These are phyloP conservation scores for Arthrobotrys musiformis DNA, from an alignment of 2,329 filamentous ascomycete genomes.

Conservation along the genomic window DNA sequence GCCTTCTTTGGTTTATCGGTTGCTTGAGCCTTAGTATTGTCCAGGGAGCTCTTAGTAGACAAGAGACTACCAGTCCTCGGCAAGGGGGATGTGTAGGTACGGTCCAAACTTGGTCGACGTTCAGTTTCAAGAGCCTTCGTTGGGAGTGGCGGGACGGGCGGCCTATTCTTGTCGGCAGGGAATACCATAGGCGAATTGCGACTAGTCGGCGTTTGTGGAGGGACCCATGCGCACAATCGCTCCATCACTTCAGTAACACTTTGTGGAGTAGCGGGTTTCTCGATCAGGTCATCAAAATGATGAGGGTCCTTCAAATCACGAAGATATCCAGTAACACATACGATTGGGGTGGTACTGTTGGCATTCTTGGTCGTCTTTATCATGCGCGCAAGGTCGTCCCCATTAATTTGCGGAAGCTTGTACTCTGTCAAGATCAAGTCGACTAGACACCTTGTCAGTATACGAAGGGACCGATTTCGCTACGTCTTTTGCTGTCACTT, in stretches of 20 bases:
- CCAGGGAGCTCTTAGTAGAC: constrained; percentile 35
- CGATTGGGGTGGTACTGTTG: constrained; percentile 93
- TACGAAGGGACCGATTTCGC: background rate
- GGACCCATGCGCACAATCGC: constrained; percentile 91
- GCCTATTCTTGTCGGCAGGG: constrained; percentile 58
- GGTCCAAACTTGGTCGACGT: constrained; percentile 48
- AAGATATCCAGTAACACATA: constrained; percentile 96
- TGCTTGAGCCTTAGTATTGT: constrained; percentile 18
- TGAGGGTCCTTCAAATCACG: constrained; percentile 95
- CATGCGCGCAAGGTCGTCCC: constrained; percentile 95
- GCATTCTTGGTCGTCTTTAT: constrained; percentile 95
- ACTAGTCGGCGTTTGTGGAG: constrained; percentile 65
- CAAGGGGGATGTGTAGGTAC: constrained; percentile 41
- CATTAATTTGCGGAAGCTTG: constrained; percentile 92
- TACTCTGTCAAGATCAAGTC: constrained; percentile 99
- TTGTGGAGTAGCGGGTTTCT: constrained; percentile 93
- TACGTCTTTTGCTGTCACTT: constrained; percentile 7
- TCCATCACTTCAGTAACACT: constrained; percentile 90
- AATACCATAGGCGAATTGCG: constrained; percentile 54
- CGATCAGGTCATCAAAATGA: constrained; percentile 93
- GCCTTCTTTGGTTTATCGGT: constrained; percentile 41
- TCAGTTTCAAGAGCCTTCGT: constrained; percentile 35
- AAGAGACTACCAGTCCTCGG: constrained; percentile 39
- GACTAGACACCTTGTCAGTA: constrained; percentile 63
- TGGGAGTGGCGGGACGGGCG: constrained; percentile 65